Base-by-base conservation (phyloP, 768 basidiomycete genomes). In the Leccinum obscurum region DNA sequence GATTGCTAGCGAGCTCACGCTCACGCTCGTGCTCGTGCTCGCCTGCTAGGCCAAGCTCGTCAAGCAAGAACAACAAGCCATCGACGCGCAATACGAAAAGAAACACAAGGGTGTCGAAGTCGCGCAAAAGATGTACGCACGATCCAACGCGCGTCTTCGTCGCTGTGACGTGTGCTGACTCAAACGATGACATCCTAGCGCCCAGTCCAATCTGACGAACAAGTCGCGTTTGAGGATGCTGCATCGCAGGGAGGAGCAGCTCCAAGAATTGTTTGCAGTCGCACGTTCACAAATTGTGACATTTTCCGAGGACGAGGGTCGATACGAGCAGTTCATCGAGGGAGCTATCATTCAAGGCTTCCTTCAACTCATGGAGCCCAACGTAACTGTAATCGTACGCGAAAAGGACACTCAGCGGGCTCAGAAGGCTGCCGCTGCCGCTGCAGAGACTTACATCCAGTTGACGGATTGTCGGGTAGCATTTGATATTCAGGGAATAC, bases 171-270 rank as follows among this genome's bases (percentile, higher is more conserved):
- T 49, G 24, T 51, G 34, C 60, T 55, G 32, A 68, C 34, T 49
- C 49, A 35, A 48, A 53, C 58, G 54, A 52, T 6, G 41, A 56
- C 34, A 9, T 41, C 1, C 6, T 67, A 98, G 96, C 66, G 88
- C 95, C 8, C 92, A 96, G 72, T 98, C 96, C 6, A 98, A 92
- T 26, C 82, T 96, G 62, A 97, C 95, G 65, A 99, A 98, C 83
- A 95, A 93, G 70, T 94, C 95, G 14, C 92, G 97, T 37, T 83
- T 99, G 66, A 87, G 83, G 70, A 83, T 98, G 32, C 85, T 98
- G 10, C 91, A 95, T 71, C 86, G 88, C 59, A 87, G 95, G 53
- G 96, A 98, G 75, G 93, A 97, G 71, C 87, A 95, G 55, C 78
- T 98, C 6, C 92, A 96, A 69, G 88, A 92, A 59, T 85, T 98